Percentiles rank a stretch among this genome's conserved stretches.
Conservation (phyloP, 2,329 filamentous ascomycete species). For the Fusarium sambucinum region DNA sequence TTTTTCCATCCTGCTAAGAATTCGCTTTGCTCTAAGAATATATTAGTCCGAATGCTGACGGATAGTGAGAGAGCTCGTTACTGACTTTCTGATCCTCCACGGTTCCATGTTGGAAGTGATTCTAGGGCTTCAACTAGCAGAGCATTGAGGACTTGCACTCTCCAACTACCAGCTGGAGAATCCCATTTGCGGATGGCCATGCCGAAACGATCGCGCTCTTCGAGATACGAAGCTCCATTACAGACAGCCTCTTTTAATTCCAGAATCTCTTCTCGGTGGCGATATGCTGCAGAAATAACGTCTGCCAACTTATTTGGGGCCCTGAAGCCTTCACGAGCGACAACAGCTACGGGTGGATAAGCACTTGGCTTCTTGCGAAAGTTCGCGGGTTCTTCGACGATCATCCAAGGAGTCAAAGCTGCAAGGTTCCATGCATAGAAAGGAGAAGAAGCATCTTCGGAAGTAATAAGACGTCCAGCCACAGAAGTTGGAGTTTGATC, state of each 20-base stretch:
- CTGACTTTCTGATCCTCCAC: constrained; percentile 54
- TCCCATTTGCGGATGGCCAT: constrained; percentile 83
- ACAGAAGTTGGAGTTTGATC: constrained; percentile 61
- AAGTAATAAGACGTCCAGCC: constrained; percentile 68
- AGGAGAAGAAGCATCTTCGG: constrained; percentile 73
- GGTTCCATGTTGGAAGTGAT: constrained; percentile 51
- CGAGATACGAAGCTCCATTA: constrained; percentile 58
- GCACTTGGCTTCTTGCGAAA: constrained; percentile 62
- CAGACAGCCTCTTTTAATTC: constrained; percentile 68
- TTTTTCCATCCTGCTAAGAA: constrained; percentile 65
- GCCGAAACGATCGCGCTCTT: constrained; percentile 73
- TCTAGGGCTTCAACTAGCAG: constrained; percentile 72
- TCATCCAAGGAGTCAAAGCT: constrained; percentile 79
- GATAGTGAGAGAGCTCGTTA: constrained; percentile 33
- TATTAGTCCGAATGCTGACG: constrained; percentile 11
- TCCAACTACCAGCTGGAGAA: constrained; percentile 71
- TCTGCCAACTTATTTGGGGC: constrained; percentile 80
- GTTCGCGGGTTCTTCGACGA: constrained; percentile 58
- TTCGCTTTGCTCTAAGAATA: constrained; percentile 56
- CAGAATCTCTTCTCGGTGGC: constrained; percentile 73
- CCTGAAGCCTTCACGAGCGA: constrained; percentile 82
- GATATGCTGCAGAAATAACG: constrained; percentile 73
- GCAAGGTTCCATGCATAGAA: constrained; percentile 83
- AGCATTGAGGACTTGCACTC: constrained; percentile 75
- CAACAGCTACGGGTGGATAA: constrained; percentile 63